A percentile compares a stretch with the other conserved stretches of the same genome.
These are phyloP conservation scores for Elongisporangium prolatum DNA, from an alignment of 352 stramenopile species.

Conservation along the genomic window DNA sequence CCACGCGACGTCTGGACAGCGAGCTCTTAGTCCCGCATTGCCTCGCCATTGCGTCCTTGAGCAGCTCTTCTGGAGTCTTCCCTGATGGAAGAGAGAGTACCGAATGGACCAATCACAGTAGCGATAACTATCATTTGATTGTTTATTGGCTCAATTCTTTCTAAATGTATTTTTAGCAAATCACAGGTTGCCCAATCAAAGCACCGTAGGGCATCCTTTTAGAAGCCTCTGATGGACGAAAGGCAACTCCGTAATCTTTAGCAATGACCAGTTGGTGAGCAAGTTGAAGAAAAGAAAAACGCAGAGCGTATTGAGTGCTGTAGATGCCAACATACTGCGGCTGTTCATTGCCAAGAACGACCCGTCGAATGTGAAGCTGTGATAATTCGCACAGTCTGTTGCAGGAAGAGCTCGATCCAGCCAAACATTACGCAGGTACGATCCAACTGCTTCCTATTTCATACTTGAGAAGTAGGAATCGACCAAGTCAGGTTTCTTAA, in stretches of 20 bases:
- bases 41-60: too few species aligned
- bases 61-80: too few species aligned
- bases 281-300: neutral
- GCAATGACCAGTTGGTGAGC: neutral
- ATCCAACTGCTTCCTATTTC: neutral
- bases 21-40: too few species aligned
- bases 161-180: neutral
- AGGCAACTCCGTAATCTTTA: too few species aligned
- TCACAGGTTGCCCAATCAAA: neutral
- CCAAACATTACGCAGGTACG: neutral
- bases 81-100: too few species aligned
- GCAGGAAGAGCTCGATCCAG: neutral
- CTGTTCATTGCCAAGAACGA: neutral
- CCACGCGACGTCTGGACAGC: too few species aligned
- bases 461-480: neutral
- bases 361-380: too few species aligned
- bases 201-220: too few species aligned
- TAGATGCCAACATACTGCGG: neutral
- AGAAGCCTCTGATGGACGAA: too few species aligned
- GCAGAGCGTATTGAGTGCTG: neutral
- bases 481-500: neutral
- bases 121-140: neutral
- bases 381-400: too few species aligned
- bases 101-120: neutral
- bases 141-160: neutral